Percentiles rank a stretch among this genome's conserved stretches.
Conservation (phyloP, 2,329 filamentous ascomycete genomes). For the Dryadomyces quercus-mongolicae region DNA sequence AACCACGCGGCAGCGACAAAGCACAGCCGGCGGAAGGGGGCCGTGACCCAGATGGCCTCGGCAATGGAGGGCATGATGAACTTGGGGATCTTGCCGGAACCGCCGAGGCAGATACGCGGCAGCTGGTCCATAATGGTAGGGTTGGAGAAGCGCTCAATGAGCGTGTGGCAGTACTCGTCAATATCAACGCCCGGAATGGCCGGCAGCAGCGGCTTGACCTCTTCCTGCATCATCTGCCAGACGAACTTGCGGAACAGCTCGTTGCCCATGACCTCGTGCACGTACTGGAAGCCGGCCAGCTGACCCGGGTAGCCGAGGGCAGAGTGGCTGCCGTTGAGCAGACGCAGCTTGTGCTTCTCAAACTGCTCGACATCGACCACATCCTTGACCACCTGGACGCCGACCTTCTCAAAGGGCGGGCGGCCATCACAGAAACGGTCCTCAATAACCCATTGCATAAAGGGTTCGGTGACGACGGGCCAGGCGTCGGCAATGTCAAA, state of each 20-base stretch:
- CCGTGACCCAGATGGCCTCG: slow-evolving; percentile 31
- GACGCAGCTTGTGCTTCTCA: slow-evolving; percentile 43
- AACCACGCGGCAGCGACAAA: slow-evolving; percentile 39
- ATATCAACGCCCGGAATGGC: slow-evolving; percentile 37
- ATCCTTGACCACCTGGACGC: slow-evolving; percentile 37
- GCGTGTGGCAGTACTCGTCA: slow-evolving; percentile 38
- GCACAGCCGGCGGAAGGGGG: slow-evolving; percentile 32
- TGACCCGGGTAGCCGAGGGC: slow-evolving; percentile 38
- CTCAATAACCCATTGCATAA: slow-evolving; percentile 44
- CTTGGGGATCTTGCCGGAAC: slow-evolving; percentile 41
- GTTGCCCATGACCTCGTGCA: slow-evolving; percentile 40
- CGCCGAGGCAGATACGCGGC: slow-evolving; percentile 36
- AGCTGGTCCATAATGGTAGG: slow-evolving; percentile 43
- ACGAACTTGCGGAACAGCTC: slow-evolving; percentile 33
- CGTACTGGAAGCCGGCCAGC: slow-evolving; percentile 39
- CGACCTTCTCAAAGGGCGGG: slow-evolving; percentile 38
- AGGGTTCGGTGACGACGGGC: slow-evolving; percentile 43
- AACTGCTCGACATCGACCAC: slow-evolving; percentile 41
- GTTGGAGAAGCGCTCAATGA: slow-evolving; percentile 43
- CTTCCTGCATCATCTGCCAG: slow-evolving; percentile 42
- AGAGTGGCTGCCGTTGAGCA: slow-evolving; percentile 41
- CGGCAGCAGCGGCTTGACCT: slow-evolving; percentile 39
- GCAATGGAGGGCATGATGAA: slow-evolving; percentile 36
- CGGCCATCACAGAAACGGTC: slow-evolving; percentile 38
- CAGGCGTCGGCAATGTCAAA: slow-evolving; percentile 37